Evolutionary conservation across 73 alveolate genomes (phyloP).

Genomic region (Paramecium caudatum): DNA sequence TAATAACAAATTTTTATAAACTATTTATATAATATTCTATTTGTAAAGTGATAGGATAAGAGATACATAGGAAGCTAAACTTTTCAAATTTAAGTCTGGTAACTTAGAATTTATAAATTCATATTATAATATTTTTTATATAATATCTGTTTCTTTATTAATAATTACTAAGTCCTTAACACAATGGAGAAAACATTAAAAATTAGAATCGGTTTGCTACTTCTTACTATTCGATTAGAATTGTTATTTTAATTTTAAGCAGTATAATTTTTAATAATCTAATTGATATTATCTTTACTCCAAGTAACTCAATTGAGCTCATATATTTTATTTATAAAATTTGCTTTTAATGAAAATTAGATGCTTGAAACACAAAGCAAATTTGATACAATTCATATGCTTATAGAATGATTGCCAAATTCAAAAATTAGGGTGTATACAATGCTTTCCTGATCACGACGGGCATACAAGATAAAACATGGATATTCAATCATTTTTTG

Average conservation of each 20-base stretch:
- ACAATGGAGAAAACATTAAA: not conserved
- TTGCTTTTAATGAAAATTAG: constrained; percentile 12
- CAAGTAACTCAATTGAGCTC: not conserved
- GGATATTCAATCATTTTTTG: constrained; percentile 42
- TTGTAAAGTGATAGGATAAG: not conserved
- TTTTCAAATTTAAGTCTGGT: not conserved
- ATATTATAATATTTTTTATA: not conserved
- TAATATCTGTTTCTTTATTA: not conserved
- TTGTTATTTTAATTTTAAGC: not conserved
- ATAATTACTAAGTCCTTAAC: not conserved
- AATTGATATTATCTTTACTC: too few species aligned
- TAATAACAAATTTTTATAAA: not conserved
- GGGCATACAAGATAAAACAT: constrained; percentile 63
- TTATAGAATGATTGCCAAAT: not conserved
- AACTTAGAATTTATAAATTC: not conserved
- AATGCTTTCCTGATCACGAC: constrained; percentile 67
- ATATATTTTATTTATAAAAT: not conserved
- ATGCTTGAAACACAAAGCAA: constrained; percentile 32
- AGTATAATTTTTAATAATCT: not conserved
- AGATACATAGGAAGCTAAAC: not conserved
- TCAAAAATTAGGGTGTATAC: constrained; percentile 35
- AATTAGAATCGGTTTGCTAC: not conserved
- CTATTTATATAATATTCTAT: not conserved
- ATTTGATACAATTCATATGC: not conserved
- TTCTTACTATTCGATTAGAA: not conserved